Percentiles rank a stretch among this genome's conserved stretches.
phyloP scores from a whole-genome alignment of 495 filamentous ascomycete species.

The Neurospora sp. region DNA sequence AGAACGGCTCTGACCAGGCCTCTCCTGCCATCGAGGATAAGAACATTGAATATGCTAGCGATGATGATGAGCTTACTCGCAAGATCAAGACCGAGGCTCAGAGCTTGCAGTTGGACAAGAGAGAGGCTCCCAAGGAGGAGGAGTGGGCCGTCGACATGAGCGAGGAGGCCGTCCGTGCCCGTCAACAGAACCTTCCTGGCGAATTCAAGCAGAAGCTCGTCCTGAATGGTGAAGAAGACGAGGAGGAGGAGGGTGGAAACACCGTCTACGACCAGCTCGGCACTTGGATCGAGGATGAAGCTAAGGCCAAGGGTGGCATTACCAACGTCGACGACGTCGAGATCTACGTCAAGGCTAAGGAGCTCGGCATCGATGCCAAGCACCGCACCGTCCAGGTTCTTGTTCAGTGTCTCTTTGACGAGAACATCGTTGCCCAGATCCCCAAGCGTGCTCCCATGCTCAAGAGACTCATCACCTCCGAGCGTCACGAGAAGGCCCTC shows the following conservation, averaged over 20 bases:
- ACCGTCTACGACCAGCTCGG: constrained; percentile 87
- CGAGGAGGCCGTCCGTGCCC: constrained; percentile 86
- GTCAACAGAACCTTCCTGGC: constrained; percentile 77
- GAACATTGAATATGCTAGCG: constrained; percentile 59
- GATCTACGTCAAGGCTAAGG: constrained; percentile 92
- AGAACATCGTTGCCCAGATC: constrained; percentile 75
- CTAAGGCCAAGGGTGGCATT: constrained; percentile 60
- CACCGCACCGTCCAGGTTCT: constrained; percentile 88
- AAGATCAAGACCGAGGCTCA: constrained; percentile 78
- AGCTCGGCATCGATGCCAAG: constrained; percentile 90
- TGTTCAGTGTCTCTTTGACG: constrained; percentile 87
- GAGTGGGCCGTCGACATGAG: constrained; percentile 95
- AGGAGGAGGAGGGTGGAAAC: constrained; percentile 67
- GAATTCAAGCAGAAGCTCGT: constrained; percentile 86
- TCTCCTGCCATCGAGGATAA: constrained; percentile 59
- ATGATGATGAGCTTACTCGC: constrained; percentile 87
- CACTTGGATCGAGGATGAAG: constrained; percentile 77
- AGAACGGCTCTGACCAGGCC: constrained; percentile 66
- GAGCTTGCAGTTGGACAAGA: constrained; percentile 46
- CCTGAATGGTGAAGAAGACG: constrained; percentile 75
- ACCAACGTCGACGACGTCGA: constrained; percentile 72
- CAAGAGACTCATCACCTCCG: constrained; percentile 82
- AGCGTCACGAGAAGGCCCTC: constrained; percentile 91
- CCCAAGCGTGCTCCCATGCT: constrained; percentile 70
- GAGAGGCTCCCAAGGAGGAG: constrained; percentile 61